Conservation (phyloP, 139 green algal genomes). For the Nannochloris sp. region DNA sequence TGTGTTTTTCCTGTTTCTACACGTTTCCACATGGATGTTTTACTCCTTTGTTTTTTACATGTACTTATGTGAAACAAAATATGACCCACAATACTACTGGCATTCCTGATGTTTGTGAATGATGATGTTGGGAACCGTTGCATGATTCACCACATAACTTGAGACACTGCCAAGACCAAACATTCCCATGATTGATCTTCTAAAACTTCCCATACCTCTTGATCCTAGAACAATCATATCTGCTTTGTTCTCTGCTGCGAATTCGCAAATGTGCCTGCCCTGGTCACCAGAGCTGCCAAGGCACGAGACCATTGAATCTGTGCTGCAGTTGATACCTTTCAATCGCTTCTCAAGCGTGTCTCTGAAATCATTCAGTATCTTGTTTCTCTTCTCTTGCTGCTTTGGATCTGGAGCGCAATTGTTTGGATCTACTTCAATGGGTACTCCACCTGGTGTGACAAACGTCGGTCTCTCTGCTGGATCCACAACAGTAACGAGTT, state of each 20-base stretch:
- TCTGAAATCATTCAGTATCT: slow-evolving; percentile 12
- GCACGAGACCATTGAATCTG: slow-evolving; percentile 19
- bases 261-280: slow-evolving; percentile 26
- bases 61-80: not conserved
- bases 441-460: not conserved
- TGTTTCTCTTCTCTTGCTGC: slow-evolving; percentile 8
- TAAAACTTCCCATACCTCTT: slow-evolving; percentile 29
- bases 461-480: slow-evolving; percentile 6
- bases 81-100: not conserved
- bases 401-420: slow-evolving; percentile 25
- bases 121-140: not conserved
- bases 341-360: not conserved
- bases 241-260: slow-evolving; percentile 15
- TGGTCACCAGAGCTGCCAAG: slow-evolving; percentile 15
- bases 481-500: slow-evolving; percentile 27
- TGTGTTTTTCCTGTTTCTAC: too few species aligned
- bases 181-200: slow-evolving; percentile 17
- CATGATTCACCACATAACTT: slow-evolving; percentile 33
- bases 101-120: slow-evolving; percentile 3
- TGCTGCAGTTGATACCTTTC: slow-evolving; percentile 6
- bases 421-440: not conserved
- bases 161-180: slow-evolving; percentile 41
- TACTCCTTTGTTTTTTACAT: not conserved
- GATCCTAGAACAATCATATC: slow-evolving; percentile 43
- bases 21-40: too few species aligned